A percentile compares a stretch with the other conserved stretches of the same genome.
These are phyloP conservation scores for Candida boleticola DNA, from an alignment of 805 yeast genomes.

Conservation along the genomic window DNA sequence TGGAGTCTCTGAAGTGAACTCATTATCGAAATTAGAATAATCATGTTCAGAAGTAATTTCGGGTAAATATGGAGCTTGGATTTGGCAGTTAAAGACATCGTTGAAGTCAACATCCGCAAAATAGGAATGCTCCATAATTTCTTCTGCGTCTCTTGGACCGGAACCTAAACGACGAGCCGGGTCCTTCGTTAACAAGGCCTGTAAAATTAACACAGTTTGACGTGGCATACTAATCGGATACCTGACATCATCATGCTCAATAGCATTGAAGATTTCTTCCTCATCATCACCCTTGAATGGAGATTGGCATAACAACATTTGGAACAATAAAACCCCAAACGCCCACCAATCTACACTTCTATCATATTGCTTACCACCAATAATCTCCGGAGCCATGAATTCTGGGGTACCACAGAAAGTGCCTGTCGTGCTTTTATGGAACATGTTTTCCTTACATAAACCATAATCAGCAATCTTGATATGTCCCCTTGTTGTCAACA, in stretches of 20 bases:
- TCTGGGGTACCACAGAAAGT: conserved; percentile 99
- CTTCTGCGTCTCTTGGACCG: conserved; percentile 84
- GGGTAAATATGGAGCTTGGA: conserved; percentile 89
- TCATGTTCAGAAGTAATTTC: conserved; percentile 85
- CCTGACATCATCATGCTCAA: conserved; percentile 91
- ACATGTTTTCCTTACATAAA: conserved; percentile 90
- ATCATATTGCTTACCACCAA: conserved; percentile 88
- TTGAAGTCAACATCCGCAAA: conserved; percentile 89
- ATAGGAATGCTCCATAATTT: conserved; percentile 93
- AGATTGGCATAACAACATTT: conserved; percentile 93
- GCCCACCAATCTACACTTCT: conserved; percentile 99
- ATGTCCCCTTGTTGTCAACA: conserved; percentile 88
- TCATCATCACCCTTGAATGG: conserved; percentile 98
- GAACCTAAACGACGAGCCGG: conserved; percentile 83
- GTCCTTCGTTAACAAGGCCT: conserved; percentile 86
- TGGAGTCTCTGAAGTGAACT: conserved; percentile 92
- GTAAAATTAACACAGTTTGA: conserved; percentile 91
- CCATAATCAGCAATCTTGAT: conserved; percentile 98
- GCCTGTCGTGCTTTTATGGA: conserved; percentile 78
- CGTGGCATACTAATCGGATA: conserved; percentile 98
- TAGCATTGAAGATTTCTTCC: conserved; percentile 96
- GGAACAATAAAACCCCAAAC: conserved; percentile 92
- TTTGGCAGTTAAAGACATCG: conserved; percentile 67
- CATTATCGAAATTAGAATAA: conserved; percentile 89
- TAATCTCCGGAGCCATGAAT: conserved; percentile 98